Base-by-base conservation (phyloP, 2,329 filamentous ascomycete genomes). In the Sordariomycetes sp. region DNA sequence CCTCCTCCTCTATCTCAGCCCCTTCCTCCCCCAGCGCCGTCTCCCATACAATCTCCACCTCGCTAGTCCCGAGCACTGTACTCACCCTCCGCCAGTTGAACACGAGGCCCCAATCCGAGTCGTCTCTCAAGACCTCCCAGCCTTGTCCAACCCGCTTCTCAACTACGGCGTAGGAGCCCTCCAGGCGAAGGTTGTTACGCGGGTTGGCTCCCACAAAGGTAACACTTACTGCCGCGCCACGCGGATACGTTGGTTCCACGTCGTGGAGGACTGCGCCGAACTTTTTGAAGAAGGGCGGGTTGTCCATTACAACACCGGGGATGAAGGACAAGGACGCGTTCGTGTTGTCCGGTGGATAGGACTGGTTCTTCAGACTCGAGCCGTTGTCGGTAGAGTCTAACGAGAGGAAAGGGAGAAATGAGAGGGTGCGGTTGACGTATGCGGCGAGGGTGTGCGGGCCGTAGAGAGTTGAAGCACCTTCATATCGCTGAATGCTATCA, bases 391-490 rank as follows among this genome's bases (percentile, higher is more conserved):
- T 64, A 7, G 62, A 60, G 13, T 17, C 24, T 1, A 34, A 25
- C 4, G 55, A 25, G 72, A 69, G 52, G 74, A 73, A 57, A 74
- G 72, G 64, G 58, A 70, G 58, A 58, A 68, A 12, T 76, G 86
- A 82, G n/a, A 90, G 75, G 0, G 89, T 91, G 51, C 92, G 76
- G 68, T 95, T 91, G 72, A 96, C 88, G 72, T 94, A 94, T 1
- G 90, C 92, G 39, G 87, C 82, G 12, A 96, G 78, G 0, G 90
- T 89, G 68, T 90, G 83, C 2, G 80, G 87, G 0, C 92, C 92
- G 67, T 88, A 94, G 2, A 97, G 81, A 0, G 92, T 97, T 7
- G 87, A 92, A 0, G 89, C 92, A n/a, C 91, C 92, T 72, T 97
- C 92, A 70, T 96, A 96, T 10, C 92, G 85, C 72, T 96, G 92